A percentile compares a stretch with the other conserved stretches of the same genome.
phyloP scores from a whole-genome alignment of 192 early-diverging fungal genomes.

The Gamsiella multidivaricata region DNA sequence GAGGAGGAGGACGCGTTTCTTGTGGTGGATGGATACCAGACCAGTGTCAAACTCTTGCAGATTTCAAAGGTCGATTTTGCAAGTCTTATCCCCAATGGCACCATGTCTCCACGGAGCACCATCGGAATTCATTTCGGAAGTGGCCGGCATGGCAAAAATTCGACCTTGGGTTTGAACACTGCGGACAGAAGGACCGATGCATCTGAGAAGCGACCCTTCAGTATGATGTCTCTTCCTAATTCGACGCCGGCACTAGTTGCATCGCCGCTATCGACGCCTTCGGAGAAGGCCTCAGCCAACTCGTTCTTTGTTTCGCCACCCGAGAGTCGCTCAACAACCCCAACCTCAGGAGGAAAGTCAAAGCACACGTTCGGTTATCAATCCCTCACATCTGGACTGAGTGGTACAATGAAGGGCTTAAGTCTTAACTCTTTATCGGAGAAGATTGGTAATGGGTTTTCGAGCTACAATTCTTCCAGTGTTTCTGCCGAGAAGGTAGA shows the following conservation, averaged over 20 bases:
- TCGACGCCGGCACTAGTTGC: constrained; percentile 18
- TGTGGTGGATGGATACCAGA: constrained; percentile 51
- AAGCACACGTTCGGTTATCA: constrained; percentile 38
- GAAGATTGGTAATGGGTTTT: constrained; percentile 49
- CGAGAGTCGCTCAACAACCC: constrained; percentile 34
- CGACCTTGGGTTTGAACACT: constrained; percentile 1
- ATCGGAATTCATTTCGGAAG: constrained; percentile 34
- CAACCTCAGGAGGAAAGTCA: constrained; percentile 35
- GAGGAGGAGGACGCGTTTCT: constrained; percentile 34
- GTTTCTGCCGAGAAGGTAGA: constrained; percentile 24
- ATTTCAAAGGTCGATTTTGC: constrained; percentile 36
- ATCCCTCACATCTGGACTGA: constrained; percentile 38
- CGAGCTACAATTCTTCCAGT: constrained; percentile 23
- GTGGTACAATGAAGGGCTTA: constrained; percentile 50
- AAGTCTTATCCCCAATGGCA: constrained; percentile 34
- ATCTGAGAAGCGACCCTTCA: constrained; percentile 21
- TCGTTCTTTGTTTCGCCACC: constrained; percentile 25
- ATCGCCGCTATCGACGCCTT: constrained; percentile 14
- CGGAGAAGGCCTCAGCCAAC: background rate
- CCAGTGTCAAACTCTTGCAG: constrained; percentile 27
- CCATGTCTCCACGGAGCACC: constrained; percentile 36
- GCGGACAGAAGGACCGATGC: constrained; percentile 14
- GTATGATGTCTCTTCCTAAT: constrained; percentile 39
- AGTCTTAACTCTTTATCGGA: constrained; percentile 46
- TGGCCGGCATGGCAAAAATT: constrained; percentile 23